phyloP scores from a whole-genome alignment of 2,329 filamentous ascomycete genomes.

The Huntiella bhutanensis region DNA sequence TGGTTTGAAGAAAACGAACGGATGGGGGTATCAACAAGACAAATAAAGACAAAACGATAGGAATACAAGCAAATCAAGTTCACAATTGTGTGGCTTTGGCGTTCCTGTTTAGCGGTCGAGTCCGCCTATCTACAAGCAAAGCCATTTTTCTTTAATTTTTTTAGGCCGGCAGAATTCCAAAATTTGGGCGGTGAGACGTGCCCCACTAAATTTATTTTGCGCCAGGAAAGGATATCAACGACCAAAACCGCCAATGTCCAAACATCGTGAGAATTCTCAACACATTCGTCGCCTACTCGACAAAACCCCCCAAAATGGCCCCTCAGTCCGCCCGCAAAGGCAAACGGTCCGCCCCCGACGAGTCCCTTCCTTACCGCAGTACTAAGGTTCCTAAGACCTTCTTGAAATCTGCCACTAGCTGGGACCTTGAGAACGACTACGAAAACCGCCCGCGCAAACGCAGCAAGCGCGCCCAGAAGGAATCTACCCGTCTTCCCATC shows the following conservation, averaged over 20 bases:
- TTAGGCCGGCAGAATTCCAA: conserved; percentile 14
- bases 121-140: no score
- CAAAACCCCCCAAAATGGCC: conserved; percentile 2
- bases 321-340: conserved; percentile 6
- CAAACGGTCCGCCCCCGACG: conserved; percentile 7
- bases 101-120: conserved; percentile 1
- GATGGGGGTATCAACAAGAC: conserved; percentile 3
- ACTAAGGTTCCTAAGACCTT: conserved; percentile 40
- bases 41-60: neutral
- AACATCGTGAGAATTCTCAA: neutral
- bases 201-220: conserved; percentile 12
- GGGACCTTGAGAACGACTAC: conserved; percentile 87
- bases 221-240: neutral
- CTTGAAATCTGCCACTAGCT: conserved; percentile 56
- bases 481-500: conserved; percentile 63
- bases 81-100: no score
- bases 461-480: conserved; percentile 49
- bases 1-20: neutral
- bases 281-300: neutral
- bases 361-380: neutral
- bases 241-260: neutral
- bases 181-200: conserved; percentile 15
- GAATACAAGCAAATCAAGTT: neutral
- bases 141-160: neutral
- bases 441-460: conserved; percentile 59